These are phyloP conservation scores for Claviceps quebecensis DNA, from an alignment of 2,329 filamentous ascomycete species.

Conservation along the genomic window DNA sequence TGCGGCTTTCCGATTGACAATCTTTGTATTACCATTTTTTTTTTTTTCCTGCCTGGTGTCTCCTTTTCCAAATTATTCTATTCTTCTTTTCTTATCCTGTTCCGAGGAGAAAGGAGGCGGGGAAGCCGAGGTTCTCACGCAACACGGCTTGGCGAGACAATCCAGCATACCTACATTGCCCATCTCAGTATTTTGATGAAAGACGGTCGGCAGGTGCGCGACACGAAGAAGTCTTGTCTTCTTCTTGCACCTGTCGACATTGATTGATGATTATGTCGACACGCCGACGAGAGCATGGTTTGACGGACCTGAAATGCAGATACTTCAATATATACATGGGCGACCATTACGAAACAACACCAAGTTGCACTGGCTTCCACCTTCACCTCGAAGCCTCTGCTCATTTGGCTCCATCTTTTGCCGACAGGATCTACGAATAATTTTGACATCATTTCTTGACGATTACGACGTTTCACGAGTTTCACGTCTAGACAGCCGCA, in stretches of 20 bases:
- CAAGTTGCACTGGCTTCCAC: slow-evolving; percentile 17
- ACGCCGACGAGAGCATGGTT: slow-evolving; percentile 23
- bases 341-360: slow-evolving; percentile 24
- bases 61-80: neutral
- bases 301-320: slow-evolving; percentile 26
- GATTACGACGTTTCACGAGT: slow-evolving; percentile 33
- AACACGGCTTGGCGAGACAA: neutral
- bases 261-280: slow-evolving; percentile 27
- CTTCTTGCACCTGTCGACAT: slow-evolving; percentile 5
- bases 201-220: slow-evolving; percentile 6
- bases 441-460: slow-evolving; percentile 20
- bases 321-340: slow-evolving; percentile 26
- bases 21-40: slow-evolving; percentile 5
- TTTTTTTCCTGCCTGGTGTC: neutral
- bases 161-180: slow-evolving; percentile 4
- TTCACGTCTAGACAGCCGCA: slow-evolving; percentile 32
- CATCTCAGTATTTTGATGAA: slow-evolving; percentile 4
- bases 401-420: slow-evolving; percentile 2
- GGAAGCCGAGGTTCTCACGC: neutral
- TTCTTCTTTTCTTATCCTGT: neutral
- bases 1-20: neutral
- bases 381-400: slow-evolving; percentile 9
- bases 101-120: neutral
- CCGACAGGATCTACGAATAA: slow-evolving; percentile 6
- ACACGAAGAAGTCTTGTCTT: neutral